phyloP scores from a whole-genome alignment of 2,329 filamentous ascomycete species.

The Xylariaceae sp. region DNA sequence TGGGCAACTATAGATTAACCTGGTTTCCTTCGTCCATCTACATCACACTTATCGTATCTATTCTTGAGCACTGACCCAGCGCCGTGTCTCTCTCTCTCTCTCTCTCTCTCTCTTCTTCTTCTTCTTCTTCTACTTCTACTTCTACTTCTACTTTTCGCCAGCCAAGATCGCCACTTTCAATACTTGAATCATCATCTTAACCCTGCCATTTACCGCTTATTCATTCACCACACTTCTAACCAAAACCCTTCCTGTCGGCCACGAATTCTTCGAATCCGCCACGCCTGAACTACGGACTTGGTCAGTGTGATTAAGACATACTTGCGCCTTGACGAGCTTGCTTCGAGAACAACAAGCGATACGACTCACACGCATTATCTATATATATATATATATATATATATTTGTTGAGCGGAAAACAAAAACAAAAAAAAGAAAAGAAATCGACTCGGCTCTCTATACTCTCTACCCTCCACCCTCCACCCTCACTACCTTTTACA shows the following conservation, averaged over 20 bases:
- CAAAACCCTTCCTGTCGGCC: background rate
- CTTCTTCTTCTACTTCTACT: constrained; percentile 10
- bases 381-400: background rate
- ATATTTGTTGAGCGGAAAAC: no score
- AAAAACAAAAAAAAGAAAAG: no score
- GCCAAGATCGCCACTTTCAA: no score
- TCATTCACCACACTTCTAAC: constrained; percentile 4
- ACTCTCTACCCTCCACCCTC: background rate
- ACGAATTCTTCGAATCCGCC: background rate
- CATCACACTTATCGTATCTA: no score
- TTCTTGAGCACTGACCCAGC: constrained; percentile 23
- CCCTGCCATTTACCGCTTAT: background rate
- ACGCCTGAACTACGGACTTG: background rate
- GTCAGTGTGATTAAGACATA: background rate
- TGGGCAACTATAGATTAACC: constrained; percentile 29
- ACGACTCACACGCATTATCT: constrained; percentile 1
- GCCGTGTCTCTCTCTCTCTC: background rate
- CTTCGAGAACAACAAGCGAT: background rate
- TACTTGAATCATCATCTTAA: constrained; percentile 10
- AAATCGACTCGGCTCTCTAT: background rate
- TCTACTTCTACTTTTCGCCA: no score
- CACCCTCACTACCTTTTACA: background rate
- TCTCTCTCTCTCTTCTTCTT: constrained; percentile 22
- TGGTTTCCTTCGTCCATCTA: constrained; percentile 25
- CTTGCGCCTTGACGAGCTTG: background rate